Evolutionary conservation across 2,329 filamentous ascomycete species (phyloP).

Genomic region (Xylariales sp.): DNA sequence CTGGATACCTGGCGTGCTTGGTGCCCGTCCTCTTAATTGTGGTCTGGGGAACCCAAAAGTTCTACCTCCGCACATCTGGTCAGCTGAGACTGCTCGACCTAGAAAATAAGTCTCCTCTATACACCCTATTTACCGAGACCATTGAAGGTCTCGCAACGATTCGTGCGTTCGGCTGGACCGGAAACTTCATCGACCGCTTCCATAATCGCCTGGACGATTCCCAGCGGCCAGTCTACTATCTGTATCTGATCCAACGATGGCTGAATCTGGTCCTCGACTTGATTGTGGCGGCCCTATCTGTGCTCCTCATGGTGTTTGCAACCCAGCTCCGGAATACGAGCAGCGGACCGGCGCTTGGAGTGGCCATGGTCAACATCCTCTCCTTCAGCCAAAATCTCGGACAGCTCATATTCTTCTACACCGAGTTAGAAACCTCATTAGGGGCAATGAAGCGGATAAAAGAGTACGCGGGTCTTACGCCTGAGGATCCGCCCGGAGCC

Average conservation of each 20-base stretch:
- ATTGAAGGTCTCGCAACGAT: conserved; percentile 6
- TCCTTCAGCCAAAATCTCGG: conserved; percentile 13
- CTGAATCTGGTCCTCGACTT: conserved; percentile 7
- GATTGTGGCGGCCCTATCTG: conserved; percentile 6
- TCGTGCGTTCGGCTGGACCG: conserved; percentile 6
- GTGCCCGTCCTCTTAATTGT: too few species aligned
- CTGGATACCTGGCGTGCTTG: too few species aligned
- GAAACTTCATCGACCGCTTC: background rate
- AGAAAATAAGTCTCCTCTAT: conserved; percentile 1
- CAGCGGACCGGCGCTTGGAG: conserved; percentile 13
- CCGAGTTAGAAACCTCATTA: conserved; percentile 7
- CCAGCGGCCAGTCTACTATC: conserved; percentile 5
- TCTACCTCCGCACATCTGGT: conserved; percentile 1
- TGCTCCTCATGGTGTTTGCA: conserved; percentile 9
- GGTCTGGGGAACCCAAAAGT: conserved; percentile 23
- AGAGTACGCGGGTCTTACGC: background rate
- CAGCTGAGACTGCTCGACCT: conserved; percentile 3
- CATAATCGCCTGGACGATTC: conserved; percentile 5
- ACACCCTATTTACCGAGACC: conserved; percentile 5
- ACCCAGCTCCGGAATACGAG: conserved; percentile 9
- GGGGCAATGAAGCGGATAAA: conserved; percentile 8
- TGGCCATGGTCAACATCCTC: conserved; percentile 8
- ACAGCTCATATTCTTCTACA: conserved; percentile 13
- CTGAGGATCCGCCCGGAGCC: conserved; percentile 1
- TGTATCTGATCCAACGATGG: conserved; percentile 6